These are phyloP conservation scores for Nemania diffusa DNA, from an alignment of 2,329 filamentous ascomycete genomes.

Conservation along the genomic window DNA sequence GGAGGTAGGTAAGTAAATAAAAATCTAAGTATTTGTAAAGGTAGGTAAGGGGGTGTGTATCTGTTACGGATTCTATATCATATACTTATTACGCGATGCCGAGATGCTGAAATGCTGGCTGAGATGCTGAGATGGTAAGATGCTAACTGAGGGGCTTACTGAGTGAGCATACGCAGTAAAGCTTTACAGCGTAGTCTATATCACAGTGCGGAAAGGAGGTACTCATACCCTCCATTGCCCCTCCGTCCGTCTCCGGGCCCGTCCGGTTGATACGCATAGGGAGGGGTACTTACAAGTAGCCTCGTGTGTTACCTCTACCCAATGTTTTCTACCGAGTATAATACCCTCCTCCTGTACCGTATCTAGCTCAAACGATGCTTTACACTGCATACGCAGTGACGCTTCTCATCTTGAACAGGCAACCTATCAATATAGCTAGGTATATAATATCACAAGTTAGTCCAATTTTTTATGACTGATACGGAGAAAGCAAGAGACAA, in stretches of 20 bases:
- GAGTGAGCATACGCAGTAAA: too few species aligned
- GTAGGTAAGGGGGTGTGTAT: too few species aligned
- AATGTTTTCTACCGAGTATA: slow-evolving; percentile 4
- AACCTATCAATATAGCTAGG: too few species aligned
- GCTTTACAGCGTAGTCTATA: too few species aligned
- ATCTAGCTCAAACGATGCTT: slow-evolving; percentile 7
- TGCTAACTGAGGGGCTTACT: too few species aligned
- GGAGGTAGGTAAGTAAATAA: not conserved
- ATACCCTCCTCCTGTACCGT: not conserved
- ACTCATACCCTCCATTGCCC: not conserved
- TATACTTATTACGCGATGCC: too few species aligned
- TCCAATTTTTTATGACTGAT: not conserved
- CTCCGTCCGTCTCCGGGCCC: slow-evolving; percentile 21
- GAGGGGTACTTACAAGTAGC: too few species aligned
- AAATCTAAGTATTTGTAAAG: not conserved
- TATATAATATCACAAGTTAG: slow-evolving; percentile 6
- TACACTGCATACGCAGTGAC: slow-evolving; percentile 6
- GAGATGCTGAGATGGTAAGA: too few species aligned
- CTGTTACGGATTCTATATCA: too few species aligned
- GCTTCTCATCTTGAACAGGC: not conserved
- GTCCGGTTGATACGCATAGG: slow-evolving; percentile 16
- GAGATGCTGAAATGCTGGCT: too few species aligned
- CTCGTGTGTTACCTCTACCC: slow-evolving; percentile 1
- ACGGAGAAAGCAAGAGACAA: not conserved
- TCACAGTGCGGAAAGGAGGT: slow-evolving; percentile 14